Evolutionary conservation across 2,329 filamentous ascomycete genomes (phyloP), one percentile per base, ranked within the genome.

Genomic region (Tetracladium maxilliforme): DNA sequence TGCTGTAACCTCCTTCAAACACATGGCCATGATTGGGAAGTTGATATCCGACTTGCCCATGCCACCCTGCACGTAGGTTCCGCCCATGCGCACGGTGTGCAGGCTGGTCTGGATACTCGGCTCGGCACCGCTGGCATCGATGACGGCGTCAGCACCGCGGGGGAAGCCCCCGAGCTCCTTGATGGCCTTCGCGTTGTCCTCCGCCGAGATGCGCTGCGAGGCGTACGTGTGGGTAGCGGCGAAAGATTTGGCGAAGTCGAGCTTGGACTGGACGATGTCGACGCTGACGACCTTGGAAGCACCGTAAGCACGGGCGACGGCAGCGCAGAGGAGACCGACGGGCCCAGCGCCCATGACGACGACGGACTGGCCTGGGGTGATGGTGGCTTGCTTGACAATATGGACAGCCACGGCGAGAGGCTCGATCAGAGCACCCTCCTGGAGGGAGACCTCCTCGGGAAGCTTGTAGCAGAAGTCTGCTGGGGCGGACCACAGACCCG

Each of bases 41-140:
- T 24, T 14, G 14, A 42, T 27, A 14, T 33, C 19, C 6, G 18
- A n/a, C 46, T 77, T 79, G 43, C 87, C 87, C 83, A 94, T 92
- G 28, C 86, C 86, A 31, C 74, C 82, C 55, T 92, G 83, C 7
- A 92, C 75, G 41, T 82, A 87, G 10, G 66, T 74, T 16, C 81
- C 81, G 28, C 81, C 81, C 23, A 61, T 60, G 33, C 73, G 65
- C 14, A 84, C 65, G 12, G 64, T 63, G 49, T 86, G 75, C 40
- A 87, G 64, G 17, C 66, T 68, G 0, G 77, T 64, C 54, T 86
- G 79, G 40, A 87, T 82, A 8, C 71, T 78, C 1, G 77, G 70
- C 52, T 84, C 79, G 3, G 77, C 82, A 17, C 81, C 81, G 16
- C 69, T 77, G 9, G 80, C 81, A 47, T 90, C 82, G 40, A 90